phyloP scores from a whole-genome alignment of 1,139 yeast species.

The Candida sanyaensis region DNA sequence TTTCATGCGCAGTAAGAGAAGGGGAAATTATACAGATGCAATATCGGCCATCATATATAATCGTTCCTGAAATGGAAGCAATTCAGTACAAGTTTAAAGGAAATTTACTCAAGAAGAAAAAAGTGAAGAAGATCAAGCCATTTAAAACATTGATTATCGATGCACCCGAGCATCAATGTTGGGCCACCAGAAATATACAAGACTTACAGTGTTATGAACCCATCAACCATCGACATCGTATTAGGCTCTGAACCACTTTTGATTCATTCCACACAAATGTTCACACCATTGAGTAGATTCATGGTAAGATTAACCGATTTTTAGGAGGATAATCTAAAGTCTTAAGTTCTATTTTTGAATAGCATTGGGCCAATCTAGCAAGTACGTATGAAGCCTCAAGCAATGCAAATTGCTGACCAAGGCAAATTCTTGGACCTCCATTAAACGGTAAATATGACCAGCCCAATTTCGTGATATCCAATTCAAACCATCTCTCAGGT shows the following conservation, averaged over 20 bases:
- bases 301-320: constrained; percentile 35
- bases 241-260: neutral
- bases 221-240: constrained; percentile 2
- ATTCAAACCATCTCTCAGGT: constrained; percentile 51
- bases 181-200: constrained; percentile 9
- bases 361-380: constrained; percentile 23
- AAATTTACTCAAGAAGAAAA: constrained; percentile 7
- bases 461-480: constrained; percentile 26
- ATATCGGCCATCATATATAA: constrained; percentile 12
- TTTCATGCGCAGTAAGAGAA: constrained; percentile 9
- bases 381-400: constrained; percentile 39
- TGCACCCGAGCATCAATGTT: constrained; percentile 16
- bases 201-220: constrained; percentile 12
- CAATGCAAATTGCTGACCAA: constrained; percentile 47
- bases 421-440: constrained; percentile 44
- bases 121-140: constrained; percentile 6
- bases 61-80: constrained; percentile 10
- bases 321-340: constrained; percentile 28
- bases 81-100: constrained; percentile 10
- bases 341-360: constrained; percentile 18
- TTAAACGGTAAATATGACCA: constrained; percentile 47
- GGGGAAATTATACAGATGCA: constrained; percentile 14
- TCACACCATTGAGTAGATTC: constrained; percentile 27
- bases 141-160: constrained; percentile 15
- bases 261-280: constrained; percentile 2